Evolutionary conservation across 805 yeast species (phyloP).

Genomic region (Candida ascalaphidarum): DNA sequence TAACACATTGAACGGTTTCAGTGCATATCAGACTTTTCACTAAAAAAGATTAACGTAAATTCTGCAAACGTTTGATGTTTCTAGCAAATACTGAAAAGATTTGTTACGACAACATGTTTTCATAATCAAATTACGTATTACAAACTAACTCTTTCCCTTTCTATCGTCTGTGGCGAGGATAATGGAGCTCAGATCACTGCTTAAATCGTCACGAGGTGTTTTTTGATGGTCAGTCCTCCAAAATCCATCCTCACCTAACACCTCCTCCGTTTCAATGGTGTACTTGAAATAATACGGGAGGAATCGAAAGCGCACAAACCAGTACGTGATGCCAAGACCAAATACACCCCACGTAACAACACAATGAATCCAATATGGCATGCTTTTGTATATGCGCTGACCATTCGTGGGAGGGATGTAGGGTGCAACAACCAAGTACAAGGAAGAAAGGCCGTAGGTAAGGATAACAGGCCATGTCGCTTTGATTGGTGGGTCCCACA

Average conservation of each 20-base stretch:
- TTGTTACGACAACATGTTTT: too few relatives aligned
- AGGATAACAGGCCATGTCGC: conserved; percentile 55
- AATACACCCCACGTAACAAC: conserved; percentile 78
- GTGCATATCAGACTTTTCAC: too few relatives aligned
- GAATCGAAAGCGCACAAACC: conserved; percentile 53
- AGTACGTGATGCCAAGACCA: conserved; percentile 56
- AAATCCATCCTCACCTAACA: conserved; percentile 59
- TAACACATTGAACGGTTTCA: too few relatives aligned
- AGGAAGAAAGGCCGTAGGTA: conserved; percentile 57
- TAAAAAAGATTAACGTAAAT: too few relatives aligned
- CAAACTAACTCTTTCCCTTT: too few relatives aligned
- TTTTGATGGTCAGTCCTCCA: too few relatives aligned
- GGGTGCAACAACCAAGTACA: conserved; percentile 69
- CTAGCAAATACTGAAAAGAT: too few relatives aligned
- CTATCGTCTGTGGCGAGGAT: too few relatives aligned
- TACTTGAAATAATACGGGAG: conserved; percentile 51
- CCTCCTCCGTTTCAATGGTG: conserved; percentile 42
- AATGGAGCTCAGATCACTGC: too few relatives aligned
- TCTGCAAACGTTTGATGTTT: too few relatives aligned
- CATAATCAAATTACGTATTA: too few relatives aligned
- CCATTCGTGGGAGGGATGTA: conserved; percentile 66
- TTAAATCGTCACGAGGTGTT: too few relatives aligned
- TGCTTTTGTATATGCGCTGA: conserved; percentile 55
- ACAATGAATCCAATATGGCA: conserved; percentile 75
- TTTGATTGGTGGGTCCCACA: conserved; percentile 67